Evolutionary conservation across 2,329 filamentous ascomycete genomes (phyloP).

Genomic region (Aspergillus sp.): DNA sequence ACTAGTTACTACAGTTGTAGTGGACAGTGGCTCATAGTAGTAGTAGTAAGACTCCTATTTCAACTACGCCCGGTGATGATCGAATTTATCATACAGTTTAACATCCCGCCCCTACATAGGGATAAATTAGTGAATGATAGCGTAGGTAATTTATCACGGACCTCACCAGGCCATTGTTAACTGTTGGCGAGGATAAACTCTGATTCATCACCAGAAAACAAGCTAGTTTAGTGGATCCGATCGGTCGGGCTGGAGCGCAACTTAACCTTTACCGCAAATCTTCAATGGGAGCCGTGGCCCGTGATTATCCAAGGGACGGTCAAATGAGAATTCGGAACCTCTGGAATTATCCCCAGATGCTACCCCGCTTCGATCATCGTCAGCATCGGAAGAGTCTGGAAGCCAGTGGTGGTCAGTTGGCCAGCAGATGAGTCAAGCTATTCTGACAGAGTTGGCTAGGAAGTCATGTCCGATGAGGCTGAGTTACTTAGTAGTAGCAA

Average conservation of each 20-base stretch:
- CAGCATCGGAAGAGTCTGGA: neutral
- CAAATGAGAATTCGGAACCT: neutral
- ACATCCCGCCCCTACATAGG: neutral
- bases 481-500: neutral
- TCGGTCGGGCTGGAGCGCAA: constrained; percentile 24
- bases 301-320: neutral
- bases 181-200: constrained; percentile 7
- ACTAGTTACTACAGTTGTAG: too few relatives aligned
- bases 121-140: neutral
- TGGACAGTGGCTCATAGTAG: too few relatives aligned
- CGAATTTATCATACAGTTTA: neutral
- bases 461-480: constrained; percentile 12
- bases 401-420: neutral
- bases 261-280: constrained; percentile 15
- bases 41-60: too few relatives aligned
- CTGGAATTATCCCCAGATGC: neutral
- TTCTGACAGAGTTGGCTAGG: constrained; percentile 4
- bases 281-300: neutral
- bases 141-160: neutral
- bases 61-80: too few relatives aligned
- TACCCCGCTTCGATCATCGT: neutral
- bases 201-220: constrained; percentile 9
- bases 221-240: constrained; percentile 27
- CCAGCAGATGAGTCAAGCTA: neutral
- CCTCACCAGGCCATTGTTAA: constrained; percentile 1